These are phyloP conservation scores for Rosa chinensis DNA, from an alignment of 306 rosid genomes.

Conservation along the genomic window DNA sequence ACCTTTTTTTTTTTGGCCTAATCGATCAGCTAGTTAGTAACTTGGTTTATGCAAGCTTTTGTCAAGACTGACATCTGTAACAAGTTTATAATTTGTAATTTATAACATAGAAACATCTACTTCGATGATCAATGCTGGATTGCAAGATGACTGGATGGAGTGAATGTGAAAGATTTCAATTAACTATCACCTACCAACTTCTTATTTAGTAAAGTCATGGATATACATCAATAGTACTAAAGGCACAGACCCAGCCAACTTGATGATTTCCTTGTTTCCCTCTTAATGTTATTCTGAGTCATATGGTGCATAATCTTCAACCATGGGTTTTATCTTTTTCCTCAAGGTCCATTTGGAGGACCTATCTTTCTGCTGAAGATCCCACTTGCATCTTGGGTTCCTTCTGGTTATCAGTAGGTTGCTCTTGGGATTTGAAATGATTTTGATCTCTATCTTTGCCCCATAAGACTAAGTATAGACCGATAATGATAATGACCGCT, in stretches of 20 bases:
- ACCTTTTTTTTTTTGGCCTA: no score
- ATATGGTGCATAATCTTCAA: constrained; percentile 3
- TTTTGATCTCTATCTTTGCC: constrained; percentile 40
- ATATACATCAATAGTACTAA: background rate
- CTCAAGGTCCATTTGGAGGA: constrained; percentile 14
- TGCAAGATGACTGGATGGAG: no score
- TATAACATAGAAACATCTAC: no score
- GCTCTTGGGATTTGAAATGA: constrained; percentile 19
- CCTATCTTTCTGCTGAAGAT: constrained; percentile 20
- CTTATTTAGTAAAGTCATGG: background rate
- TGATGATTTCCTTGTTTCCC: background rate
- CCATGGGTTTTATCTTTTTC: background rate
- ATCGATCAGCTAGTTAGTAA: no score
- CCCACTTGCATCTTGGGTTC: constrained; percentile 21
- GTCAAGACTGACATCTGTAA: no score
- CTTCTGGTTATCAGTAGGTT: constrained; percentile 3
- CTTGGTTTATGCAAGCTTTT: no score
- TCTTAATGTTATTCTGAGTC: background rate
- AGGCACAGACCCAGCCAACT: background rate
- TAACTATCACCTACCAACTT: background rate
- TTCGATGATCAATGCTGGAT: no score
- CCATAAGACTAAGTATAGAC: constrained; percentile 46
- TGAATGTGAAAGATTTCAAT: no score
- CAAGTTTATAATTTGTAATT: no score
- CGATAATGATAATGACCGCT: constrained; percentile 36